phyloP scores from a whole-genome alignment of 768 basidiomycete genomes.

The Tephrocybe sp. region DNA sequence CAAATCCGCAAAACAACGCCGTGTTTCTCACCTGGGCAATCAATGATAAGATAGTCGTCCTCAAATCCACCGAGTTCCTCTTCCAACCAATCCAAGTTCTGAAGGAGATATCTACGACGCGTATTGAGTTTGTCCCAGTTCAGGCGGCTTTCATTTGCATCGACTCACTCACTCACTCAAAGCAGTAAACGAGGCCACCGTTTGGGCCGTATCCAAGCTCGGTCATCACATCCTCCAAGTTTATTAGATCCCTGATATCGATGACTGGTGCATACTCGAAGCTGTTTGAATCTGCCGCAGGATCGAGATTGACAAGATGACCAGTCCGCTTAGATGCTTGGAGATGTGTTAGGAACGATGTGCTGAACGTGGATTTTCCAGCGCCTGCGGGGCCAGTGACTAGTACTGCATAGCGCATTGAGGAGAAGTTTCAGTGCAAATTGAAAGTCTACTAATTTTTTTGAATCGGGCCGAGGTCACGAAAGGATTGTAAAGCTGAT shows the following conservation, averaged over 20 bases:
- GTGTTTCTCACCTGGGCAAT: slow-evolving; percentile 71
- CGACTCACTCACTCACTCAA: slow-evolving; percentile 84
- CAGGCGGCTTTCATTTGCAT: neutral
- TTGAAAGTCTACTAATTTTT: slow-evolving; percentile 8
- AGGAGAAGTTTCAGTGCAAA: neutral
- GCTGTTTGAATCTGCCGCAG: slow-evolving; percentile 80
- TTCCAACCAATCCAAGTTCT: slow-evolving; percentile 98
- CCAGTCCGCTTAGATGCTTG: slow-evolving; percentile 75
- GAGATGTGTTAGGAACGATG: slow-evolving; percentile 86
- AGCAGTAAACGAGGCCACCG: slow-evolving; percentile 96
- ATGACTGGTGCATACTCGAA: slow-evolving; percentile 92
- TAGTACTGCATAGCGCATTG: slow-evolving; percentile 86
- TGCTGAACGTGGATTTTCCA: slow-evolving; percentile 94
- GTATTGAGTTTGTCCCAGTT: neutral
- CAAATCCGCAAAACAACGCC: neutral
- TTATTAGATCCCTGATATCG: slow-evolving; percentile 92
- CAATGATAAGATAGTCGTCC: slow-evolving; percentile 91
- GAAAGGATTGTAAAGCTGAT: neutral
- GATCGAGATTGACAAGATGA: slow-evolving; percentile 96
- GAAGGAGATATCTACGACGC: slow-evolving; percentile 77
- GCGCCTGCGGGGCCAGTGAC: slow-evolving; percentile 97
- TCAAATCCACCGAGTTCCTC: slow-evolving; percentile 94
- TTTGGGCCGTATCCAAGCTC: slow-evolving; percentile 96
- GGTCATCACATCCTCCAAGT: slow-evolving; percentile 91
- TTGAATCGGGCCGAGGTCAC: neutral